Evolutionary conservation across 2,329 filamentous ascomycete genomes (phyloP).

Genomic region (Fusarium falciforme): DNA sequence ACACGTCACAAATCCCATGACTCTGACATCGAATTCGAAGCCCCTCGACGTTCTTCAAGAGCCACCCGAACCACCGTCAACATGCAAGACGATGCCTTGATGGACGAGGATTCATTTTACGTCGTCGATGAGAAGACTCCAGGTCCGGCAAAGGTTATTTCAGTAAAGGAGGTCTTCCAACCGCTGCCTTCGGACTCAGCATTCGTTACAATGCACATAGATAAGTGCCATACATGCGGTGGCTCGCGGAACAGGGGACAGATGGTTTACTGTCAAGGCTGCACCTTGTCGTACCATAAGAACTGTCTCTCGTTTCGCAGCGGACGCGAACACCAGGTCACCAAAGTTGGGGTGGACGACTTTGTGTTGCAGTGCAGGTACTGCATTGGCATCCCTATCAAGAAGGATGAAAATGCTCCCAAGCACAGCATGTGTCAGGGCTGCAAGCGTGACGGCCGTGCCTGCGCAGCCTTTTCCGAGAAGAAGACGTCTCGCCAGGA

Average conservation of each 20-base stretch:
- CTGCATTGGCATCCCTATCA: conserved; percentile 76
- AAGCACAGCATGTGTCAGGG: conserved; percentile 76
- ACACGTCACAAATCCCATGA: conserved; percentile 44
- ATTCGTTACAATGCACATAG: conserved; percentile 78
- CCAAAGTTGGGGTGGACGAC: conserved; percentile 79
- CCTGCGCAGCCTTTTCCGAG: conserved; percentile 80
- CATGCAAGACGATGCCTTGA: conserved; percentile 64
- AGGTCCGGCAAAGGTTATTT: conserved; percentile 65
- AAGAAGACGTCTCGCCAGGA: conserved; percentile 83
- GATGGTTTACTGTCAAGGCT: conserved; percentile 91
- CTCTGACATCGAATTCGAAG: conserved; percentile 66
- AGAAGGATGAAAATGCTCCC: conserved; percentile 77
- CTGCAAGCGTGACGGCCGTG: conserved; percentile 72
- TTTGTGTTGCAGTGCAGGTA: conserved; percentile 93
- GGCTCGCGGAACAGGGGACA: conserved; percentile 64
- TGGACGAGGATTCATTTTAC: conserved; percentile 70
- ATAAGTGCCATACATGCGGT: conserved; percentile 77
- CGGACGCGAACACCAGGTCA: conserved; percentile 86
- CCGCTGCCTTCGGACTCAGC: conserved; percentile 68
- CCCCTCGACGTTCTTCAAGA: conserved; percentile 61
- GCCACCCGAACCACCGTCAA: conserved; percentile 56
- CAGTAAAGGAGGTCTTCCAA: conserved; percentile 80
- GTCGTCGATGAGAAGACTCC: conserved; percentile 58
- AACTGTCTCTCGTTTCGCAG: conserved; percentile 80
- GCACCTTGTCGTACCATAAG: conserved; percentile 85